phyloP scores from a whole-genome alignment of 495 filamentous ascomycete species.

The Annulohypoxylon stygium region DNA sequence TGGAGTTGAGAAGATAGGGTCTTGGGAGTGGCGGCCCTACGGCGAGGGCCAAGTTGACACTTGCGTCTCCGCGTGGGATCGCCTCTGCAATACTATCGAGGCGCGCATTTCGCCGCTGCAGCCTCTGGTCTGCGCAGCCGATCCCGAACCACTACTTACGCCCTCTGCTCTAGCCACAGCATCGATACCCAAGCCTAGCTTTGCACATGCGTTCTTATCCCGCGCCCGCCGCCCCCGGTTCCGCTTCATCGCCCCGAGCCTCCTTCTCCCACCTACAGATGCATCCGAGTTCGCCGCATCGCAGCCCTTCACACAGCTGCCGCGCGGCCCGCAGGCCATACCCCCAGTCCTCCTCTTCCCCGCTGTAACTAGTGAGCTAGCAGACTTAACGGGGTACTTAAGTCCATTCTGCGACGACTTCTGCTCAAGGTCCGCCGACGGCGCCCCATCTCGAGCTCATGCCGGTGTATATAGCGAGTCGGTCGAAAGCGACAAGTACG shows the following conservation, averaged over 20 bases:
- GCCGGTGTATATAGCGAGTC: slow-evolving; percentile 45
- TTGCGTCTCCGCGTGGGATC: slow-evolving; percentile 38
- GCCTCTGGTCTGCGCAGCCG: not conserved
- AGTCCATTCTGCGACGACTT: slow-evolving; percentile 32
- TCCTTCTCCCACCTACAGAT: slow-evolving; percentile 50
- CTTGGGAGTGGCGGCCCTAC: slow-evolving; percentile 46
- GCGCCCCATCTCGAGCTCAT: slow-evolving; percentile 19
- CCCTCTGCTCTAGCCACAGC: slow-evolving; percentile 50
- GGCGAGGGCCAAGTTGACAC: slow-evolving; percentile 40
- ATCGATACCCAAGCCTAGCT: slow-evolving; percentile 49
- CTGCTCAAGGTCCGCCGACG: slow-evolving; percentile 35
- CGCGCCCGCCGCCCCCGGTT: slow-evolving; percentile 53
- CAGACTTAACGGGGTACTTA: slow-evolving; percentile 43
- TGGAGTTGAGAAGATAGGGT: slow-evolving; percentile 40
- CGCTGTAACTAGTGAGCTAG: slow-evolving; percentile 33
- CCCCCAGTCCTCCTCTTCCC: slow-evolving; percentile 49
- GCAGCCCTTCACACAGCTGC: slow-evolving; percentile 46
- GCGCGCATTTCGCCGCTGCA: slow-evolving; percentile 23
- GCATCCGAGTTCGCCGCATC: slow-evolving; percentile 40
- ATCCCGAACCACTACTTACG: slow-evolving; percentile 39
- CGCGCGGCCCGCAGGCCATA: slow-evolving; percentile 28
- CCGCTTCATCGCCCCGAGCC: slow-evolving; percentile 54
- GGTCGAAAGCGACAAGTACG: slow-evolving; percentile 16
- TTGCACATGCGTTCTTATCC: slow-evolving; percentile 51
- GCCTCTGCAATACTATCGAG: slow-evolving; percentile 41